Conservation (phyloP, 768 basidiomycete genomes). For the Galerina marginata region DNA sequence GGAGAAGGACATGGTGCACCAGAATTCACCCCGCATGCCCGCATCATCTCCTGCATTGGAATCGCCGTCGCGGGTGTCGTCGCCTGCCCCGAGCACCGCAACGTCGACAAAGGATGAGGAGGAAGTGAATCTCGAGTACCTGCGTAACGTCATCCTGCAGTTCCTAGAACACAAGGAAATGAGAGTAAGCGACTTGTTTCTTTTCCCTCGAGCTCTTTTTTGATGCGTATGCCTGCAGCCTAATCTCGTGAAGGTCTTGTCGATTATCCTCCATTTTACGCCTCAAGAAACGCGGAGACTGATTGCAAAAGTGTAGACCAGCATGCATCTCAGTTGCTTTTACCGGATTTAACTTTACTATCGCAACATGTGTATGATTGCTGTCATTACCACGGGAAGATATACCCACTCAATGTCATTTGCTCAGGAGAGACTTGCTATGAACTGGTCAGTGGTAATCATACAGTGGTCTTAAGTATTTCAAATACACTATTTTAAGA, state of each 20-base stretch:
- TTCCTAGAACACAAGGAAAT: constrained; percentile 99
- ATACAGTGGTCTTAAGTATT: not conserved
- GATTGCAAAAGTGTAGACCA: constrained; percentile 76
- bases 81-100: constrained; percentile 40
- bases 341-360: not conserved
- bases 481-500: not conserved
- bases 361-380: not conserved
- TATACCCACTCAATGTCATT: constrained; percentile 3
- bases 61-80: constrained; percentile 38
- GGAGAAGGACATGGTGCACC: constrained; percentile 44
- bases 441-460: not conserved
- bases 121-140: constrained; percentile 94
- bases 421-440: not conserved
- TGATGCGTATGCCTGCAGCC: constrained; percentile 52
- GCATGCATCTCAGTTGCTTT: not conserved
- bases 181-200: constrained; percentile 65
- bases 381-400: not conserved
- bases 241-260: constrained; percentile 88
- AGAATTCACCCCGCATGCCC: constrained; percentile 45
- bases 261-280: constrained; percentile 92
- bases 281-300: constrained; percentile 89
- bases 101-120: constrained; percentile 66
- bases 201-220: not conserved
- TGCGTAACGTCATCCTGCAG: constrained; percentile 94
- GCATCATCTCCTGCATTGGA: constrained; percentile 40